Evolutionary conservation across 768 basidiomycete species (phyloP), one percentile per base, ranked within the genome.

Genomic region (Mycena vitilis): DNA sequence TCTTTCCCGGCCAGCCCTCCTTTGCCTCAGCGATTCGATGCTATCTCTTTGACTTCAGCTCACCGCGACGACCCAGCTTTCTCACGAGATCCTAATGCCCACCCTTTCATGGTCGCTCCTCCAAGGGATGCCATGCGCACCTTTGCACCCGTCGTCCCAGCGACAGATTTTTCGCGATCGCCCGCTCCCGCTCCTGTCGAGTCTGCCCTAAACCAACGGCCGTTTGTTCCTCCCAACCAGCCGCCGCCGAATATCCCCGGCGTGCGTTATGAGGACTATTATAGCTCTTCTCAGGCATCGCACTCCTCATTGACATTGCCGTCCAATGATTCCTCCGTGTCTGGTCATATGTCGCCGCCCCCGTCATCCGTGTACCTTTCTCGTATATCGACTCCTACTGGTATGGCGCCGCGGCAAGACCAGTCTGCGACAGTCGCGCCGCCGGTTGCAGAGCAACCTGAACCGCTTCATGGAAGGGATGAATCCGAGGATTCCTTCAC

Each of bases 11-110:
- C 63, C 15, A 57, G 16, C 44, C 44, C 60, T 5, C 15, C 58
- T 22, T 56, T 61, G 45, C 45, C 59, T 10, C 9, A 44, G 20
- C 52, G 58, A 40, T 69, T 65, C 48, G 68, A 69, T 54, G 53
- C 59, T 22, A 65, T 69, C 25, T 69, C 68, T 2, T 38, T 69
- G 11, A 61, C 59, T 51, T 69, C 68, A 4, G 58, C 68, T 16
- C 68, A 52, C 6, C 63, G 63, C 53, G 37, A 65, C 18, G 68
- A 69, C 44, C 68, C 68, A 0, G 68, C 68, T 1, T 69, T 69
- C 54, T 69, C 68, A 38, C 52, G n/a, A 30, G 63, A 69, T 58
- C 63, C 63, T 57, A 38, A 58, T 59, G 67, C 67, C 9, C 68
- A 69, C 55, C 61, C 56, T n/a, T 6, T 49, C 34, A 18, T 53